Evolutionary conservation across 164 flowering plant species (phyloP).

Genomic region (Malania oleifera): DNA sequence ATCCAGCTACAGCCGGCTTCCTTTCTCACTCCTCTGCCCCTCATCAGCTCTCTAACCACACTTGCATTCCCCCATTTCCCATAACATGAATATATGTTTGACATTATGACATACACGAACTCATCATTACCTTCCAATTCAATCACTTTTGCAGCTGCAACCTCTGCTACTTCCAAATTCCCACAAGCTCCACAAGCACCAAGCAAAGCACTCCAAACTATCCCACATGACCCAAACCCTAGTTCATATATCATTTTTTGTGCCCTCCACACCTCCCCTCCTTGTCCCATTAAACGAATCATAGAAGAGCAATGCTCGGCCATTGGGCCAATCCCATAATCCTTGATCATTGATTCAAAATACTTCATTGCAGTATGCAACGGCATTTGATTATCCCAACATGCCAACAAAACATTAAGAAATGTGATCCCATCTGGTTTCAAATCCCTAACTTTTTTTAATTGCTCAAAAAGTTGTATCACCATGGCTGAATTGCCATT

Average conservation of each 20-base stretch:
- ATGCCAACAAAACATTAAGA: conserved; percentile 48
- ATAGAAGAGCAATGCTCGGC: conserved; percentile 54
- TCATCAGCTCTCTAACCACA: conserved; percentile 42
- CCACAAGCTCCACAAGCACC: conserved; percentile 46
- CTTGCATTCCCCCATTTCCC: conserved; percentile 48
- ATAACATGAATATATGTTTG: conserved; percentile 45
- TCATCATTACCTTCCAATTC: conserved; percentile 45
- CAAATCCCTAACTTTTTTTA: conserved; percentile 24
- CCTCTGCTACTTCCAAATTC: conserved; percentile 39
- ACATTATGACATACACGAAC: conserved; percentile 49
- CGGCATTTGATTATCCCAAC: conserved; percentile 35
- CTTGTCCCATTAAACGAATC: conserved; percentile 49
- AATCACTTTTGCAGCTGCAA: conserved; percentile 50
- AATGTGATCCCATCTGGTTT: conserved; percentile 57
- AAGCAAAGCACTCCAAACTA: conserved; percentile 60
- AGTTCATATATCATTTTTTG: conserved; percentile 42
- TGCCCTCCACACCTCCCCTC: conserved; percentile 45
- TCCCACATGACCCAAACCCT: conserved; percentile 41
- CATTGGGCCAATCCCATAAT: conserved; percentile 41
- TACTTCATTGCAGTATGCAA: conserved; percentile 24
- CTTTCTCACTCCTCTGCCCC: conserved; percentile 43
- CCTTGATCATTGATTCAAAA: conserved; percentile 42
- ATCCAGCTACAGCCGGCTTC: conserved; percentile 65
- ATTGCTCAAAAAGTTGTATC: conserved; percentile 38
- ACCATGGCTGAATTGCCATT: conserved; percentile 42